Evolutionary conservation across 148 eudicot genomes (phyloP).

Genomic region (Simmondsia chinensis): DNA sequence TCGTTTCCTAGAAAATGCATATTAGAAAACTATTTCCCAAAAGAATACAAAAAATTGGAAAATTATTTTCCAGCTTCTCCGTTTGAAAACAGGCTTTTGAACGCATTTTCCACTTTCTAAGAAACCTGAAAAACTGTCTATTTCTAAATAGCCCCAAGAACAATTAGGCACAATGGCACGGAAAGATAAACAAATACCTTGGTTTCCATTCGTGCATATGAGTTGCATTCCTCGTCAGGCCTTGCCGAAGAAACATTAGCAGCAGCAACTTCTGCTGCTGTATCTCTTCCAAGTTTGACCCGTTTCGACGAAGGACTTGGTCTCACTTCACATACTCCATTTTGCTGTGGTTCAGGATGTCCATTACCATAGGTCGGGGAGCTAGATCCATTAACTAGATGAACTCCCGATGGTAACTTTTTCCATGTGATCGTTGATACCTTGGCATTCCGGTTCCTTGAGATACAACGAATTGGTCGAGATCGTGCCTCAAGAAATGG

Average conservation of each 20-base stretch:
- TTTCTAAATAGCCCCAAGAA: too few species aligned
- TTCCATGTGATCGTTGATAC: conserved; percentile 42
- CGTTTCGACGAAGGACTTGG: conserved; percentile 64
- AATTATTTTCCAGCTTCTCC: too few species aligned
- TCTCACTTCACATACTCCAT: conserved; percentile 51
- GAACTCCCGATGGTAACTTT: conserved; percentile 43
- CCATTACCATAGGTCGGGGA: conserved; percentile 38
- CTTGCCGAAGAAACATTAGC: conserved; percentile 24
- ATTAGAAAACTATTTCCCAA: neutral
- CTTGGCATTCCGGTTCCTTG: conserved; percentile 33
- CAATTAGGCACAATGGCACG: conserved; percentile 2
- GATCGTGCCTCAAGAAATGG: conserved; percentile 52
- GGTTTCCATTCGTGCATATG: conserved; percentile 18
- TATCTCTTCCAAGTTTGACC: conserved; percentile 56
- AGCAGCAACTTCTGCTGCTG: conserved; percentile 15
- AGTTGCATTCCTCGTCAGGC: conserved; percentile 35
- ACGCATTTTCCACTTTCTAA: too few species aligned
- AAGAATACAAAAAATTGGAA: too few species aligned
- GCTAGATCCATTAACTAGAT: conserved; percentile 38
- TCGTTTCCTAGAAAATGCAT: neutral
- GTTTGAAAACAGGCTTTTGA: too few species aligned
- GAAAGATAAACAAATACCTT: conserved; percentile 29
- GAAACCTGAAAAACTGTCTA: too few species aligned
- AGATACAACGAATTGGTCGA: conserved; percentile 62
- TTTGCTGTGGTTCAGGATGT: conserved; percentile 33